A percentile compares a stretch with the other conserved stretches of the same genome.
Conservation (phyloP, 805 yeast species). For the Zygoascus bituminiphila region DNA sequence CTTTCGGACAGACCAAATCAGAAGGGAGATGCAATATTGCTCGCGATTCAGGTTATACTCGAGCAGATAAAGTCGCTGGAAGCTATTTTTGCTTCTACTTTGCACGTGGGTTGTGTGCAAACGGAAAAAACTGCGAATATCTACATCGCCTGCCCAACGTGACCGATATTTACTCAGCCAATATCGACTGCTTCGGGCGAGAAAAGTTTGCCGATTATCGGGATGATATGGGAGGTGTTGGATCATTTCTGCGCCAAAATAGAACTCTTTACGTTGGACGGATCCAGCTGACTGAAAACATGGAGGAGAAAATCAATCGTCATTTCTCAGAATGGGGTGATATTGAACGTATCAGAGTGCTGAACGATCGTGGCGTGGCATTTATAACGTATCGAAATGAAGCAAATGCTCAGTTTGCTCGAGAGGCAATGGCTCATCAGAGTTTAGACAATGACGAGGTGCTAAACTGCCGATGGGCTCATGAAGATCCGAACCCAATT, state of each 20-base stretch:
- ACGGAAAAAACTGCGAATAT: conserved; percentile 68
- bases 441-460: conserved; percentile 59
- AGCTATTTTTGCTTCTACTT: conserved; percentile 69
- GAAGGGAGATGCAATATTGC: conserved; percentile 53
- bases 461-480: conserved; percentile 77
- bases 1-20: conserved; percentile 36
- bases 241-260: conserved; percentile 63
- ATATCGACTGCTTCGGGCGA: conserved; percentile 87
- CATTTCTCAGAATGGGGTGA: conserved; percentile 72
- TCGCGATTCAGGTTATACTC: conserved; percentile 68
- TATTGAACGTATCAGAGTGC: conserved; percentile 55
- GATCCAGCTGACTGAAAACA: conserved; percentile 37
- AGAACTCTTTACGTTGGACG: conserved; percentile 68
- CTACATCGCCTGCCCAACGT: conserved; percentile 65
- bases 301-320: conserved; percentile 35
- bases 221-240: conserved; percentile 94
- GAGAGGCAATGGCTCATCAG: conserved; percentile 89
- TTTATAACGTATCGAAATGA: conserved; percentile 67
- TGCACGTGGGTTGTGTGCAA: conserved; percentile 80
- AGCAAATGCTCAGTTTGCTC: conserved; percentile 83
- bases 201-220: conserved; percentile 73
- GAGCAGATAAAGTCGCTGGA: conserved; percentile 44
- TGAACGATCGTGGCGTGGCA: conserved; percentile 59
- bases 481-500: conserved; percentile 73
- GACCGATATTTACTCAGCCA: conserved; percentile 51